Evolutionary conservation across 495 filamentous ascomycete species (phyloP).

Genomic region (Aspergillus wentii): DNA sequence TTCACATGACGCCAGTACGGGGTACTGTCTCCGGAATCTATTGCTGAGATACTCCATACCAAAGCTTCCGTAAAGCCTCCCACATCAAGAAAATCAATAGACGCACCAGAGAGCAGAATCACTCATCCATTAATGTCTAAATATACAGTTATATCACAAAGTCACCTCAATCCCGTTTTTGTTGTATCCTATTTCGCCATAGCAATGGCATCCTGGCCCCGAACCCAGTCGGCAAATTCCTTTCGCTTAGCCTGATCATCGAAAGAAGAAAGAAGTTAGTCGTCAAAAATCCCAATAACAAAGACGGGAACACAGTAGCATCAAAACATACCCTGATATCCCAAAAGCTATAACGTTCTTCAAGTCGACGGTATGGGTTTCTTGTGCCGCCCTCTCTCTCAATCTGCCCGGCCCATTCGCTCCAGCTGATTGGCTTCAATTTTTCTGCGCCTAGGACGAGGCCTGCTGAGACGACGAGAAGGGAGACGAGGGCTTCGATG

Average conservation of each 20-base stretch:
- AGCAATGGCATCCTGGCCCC: conserved; percentile 28
- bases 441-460: conserved; percentile 65
- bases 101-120: too few relatives aligned
- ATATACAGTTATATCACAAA: too few relatives aligned
- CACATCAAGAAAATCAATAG: too few relatives aligned
- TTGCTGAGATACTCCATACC: too few relatives aligned
- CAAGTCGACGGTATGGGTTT: conserved; percentile 47
- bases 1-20: too few relatives aligned
- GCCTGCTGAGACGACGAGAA: conserved; percentile 62
- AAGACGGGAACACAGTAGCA: conserved; percentile 33
- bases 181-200: too few relatives aligned
- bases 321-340: conserved; percentile 58
- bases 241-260: conserved; percentile 67
- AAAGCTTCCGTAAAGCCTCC: too few relatives aligned
- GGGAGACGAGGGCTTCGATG: conserved; percentile 58
- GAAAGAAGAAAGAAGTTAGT: too few relatives aligned
- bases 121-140: too few relatives aligned
- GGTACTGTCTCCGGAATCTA: too few relatives aligned
- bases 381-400: conserved; percentile 58
- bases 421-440: conserved; percentile 73
- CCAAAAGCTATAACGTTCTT: conserved; percentile 62
- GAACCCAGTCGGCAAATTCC: conserved; percentile 73
- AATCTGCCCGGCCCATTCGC: conserved; percentile 77
- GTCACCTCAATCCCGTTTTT: too few relatives aligned
- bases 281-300: conserved; percentile 27